phyloP scores from a whole-genome alignment of 176 grass and related monocot genomes.

The Carex kokanica region DNA sequence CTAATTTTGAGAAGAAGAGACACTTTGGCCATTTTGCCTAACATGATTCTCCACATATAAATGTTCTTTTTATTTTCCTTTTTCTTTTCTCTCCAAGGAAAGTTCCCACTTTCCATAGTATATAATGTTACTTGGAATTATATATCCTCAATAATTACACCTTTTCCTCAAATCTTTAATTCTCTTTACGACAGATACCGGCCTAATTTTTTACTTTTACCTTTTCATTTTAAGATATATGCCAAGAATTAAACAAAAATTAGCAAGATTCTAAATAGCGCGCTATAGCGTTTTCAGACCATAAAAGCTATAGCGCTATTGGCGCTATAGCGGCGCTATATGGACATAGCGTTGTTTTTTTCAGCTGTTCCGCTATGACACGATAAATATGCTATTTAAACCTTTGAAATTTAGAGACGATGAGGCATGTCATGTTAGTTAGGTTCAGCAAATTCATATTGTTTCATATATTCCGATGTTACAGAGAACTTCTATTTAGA shows the following conservation, averaged over 20 bases:
- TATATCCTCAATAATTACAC: neutral
- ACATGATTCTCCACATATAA: neutral
- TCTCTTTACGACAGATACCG: neutral
- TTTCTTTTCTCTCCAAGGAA: neutral
- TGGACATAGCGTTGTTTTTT: too few species aligned
- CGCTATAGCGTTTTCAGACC: too few species aligned
- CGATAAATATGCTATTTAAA: too few species aligned
- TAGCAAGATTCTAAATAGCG: too few species aligned
- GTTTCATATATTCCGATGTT: neutral
- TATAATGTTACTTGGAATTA: neutral
- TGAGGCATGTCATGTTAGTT: neutral
- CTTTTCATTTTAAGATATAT: neutral
- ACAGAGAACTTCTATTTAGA: neutral
- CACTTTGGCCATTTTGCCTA: neutral
- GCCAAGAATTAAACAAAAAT: neutral
- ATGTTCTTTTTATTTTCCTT: neutral
- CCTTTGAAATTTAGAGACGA: too few species aligned
- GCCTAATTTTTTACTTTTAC: neutral
- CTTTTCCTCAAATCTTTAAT: neutral
- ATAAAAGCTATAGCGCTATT: too few species aligned
- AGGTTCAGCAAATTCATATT: neutral
- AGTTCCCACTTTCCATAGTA: neutral
- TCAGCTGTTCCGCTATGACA: too few species aligned
- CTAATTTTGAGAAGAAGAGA: neutral
- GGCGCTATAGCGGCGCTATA: too few species aligned